These are phyloP conservation scores for Rhizoclosmatium sp. DNA, from an alignment of 192 early-diverging fungal species.

Conservation along the genomic window DNA sequence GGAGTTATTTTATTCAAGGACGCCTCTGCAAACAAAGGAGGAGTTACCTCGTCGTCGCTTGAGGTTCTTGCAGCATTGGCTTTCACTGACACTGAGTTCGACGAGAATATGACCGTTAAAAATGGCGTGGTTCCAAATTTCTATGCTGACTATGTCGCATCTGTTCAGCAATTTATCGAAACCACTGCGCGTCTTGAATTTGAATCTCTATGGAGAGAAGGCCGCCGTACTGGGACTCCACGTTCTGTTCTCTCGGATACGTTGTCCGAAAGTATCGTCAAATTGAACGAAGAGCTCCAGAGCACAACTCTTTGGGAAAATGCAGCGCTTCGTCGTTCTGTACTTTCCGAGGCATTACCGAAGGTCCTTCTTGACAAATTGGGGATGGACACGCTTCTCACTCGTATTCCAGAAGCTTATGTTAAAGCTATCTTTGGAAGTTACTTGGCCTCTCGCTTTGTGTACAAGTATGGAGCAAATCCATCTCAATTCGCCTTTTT, in stretches of 20 bases:
- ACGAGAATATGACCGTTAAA: slow-evolving; percentile 88
- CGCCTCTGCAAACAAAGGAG: slow-evolving; percentile 99
- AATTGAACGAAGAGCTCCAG: slow-evolving; percentile 93
- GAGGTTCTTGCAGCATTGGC: slow-evolving; percentile 97
- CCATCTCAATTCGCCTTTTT: slow-evolving; percentile 98
- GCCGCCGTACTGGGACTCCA: slow-evolving; percentile 76
- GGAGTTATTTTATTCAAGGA: slow-evolving; percentile 97
- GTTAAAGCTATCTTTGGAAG: slow-evolving; percentile 97
- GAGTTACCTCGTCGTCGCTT: slow-evolving; percentile 96
- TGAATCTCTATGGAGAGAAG: slow-evolving; percentile 91
- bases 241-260: slow-evolving; percentile 90
- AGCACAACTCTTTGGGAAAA: slow-evolving; percentile 95
- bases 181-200: slow-evolving; percentile 93
- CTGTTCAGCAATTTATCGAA: slow-evolving; percentile 92
- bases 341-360: slow-evolving; percentile 91
- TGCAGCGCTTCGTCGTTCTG: slow-evolving; percentile 75
- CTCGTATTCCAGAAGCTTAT: slow-evolving; percentile 92
- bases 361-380: slow-evolving; percentile 88
- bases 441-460: slow-evolving; percentile 92
- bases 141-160: slow-evolving; percentile 91
- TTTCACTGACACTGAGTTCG: slow-evolving; percentile 90
- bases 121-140: slow-evolving; percentile 78
- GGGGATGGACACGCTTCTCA: slow-evolving; percentile 84
- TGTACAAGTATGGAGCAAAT: slow-evolving; percentile 92
- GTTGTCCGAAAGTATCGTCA: slow-evolving; percentile 87